Evolutionary conservation across 1,284 basidiomycete species (phyloP), one percentile per base, ranked within the genome.

Genomic region (Cutaneotrichosporon sp.): DNA sequence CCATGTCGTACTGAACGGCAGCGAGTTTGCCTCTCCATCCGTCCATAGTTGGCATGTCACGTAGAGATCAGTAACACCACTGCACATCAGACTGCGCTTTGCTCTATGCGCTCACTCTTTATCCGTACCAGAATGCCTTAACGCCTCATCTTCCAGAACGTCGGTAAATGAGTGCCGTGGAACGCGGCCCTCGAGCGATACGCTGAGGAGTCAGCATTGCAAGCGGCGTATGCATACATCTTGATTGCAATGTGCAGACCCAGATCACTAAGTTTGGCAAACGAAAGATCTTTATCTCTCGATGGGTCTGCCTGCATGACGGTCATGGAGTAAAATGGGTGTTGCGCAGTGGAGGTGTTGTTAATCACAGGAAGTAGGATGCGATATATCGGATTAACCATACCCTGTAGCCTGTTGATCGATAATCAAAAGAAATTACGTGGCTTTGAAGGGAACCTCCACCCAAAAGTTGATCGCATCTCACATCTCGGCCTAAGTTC

Each of bases 1-100:
- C 80, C 90, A 93, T 0, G 88, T 83, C 0, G 96, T 97, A 45
- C 89, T 84, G 65, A 88, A 89, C 0, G 90, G 87, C 24, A 93
- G 86, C 0, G 90, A 91, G 34, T 94, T 78, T 0, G 90, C 89
- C 68, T 93, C 92, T 73, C 94, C 94, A 71, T 94, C 90, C 5
- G 91, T 87, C 59, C 88, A 82, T 12, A 98, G 83, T 66, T 94
- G 88, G 64, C 88, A 88, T 11, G 87, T 89, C 44, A 97, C 86
- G 72, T 90, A 93, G 54, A 97, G 81, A 75, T 97, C 93, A 64
- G 91, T 88, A 61, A 87, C 81, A 5, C 81, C 82, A 56, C 86
- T 90, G 78, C 61, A 61, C 56, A 46, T 48, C 22, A 57, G 5
- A 4, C 16, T 12, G 14, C 6, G 19, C n/a, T n/a, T n/a, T 32